A percentile compares a stretch with the other conserved stretches of the same genome.
phyloP scores from a whole-genome alignment of 2,329 filamentous ascomycete genomes.

The Clarireedia sp. region DNA sequence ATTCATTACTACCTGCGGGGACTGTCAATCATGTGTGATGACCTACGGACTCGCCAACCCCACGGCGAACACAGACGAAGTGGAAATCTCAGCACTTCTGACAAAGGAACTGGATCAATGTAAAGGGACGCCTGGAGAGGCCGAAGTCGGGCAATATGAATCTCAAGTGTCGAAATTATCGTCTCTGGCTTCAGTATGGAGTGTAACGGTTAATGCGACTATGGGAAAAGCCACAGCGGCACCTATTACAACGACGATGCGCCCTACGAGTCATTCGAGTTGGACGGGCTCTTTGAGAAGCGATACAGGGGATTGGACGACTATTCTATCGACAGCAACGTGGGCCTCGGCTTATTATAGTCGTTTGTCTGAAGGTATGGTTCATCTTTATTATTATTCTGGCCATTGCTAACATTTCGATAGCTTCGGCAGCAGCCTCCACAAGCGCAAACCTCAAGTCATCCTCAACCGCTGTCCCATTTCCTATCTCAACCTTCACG shows the following conservation, averaged over 20 bases:
- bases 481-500: not conserved
- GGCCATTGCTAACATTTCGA: not conserved
- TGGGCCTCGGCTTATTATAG: slow-evolving; percentile 10
- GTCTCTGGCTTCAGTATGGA: slow-evolving; percentile 1
- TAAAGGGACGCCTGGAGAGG: slow-evolving; percentile 10
- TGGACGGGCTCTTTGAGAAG: not conserved
- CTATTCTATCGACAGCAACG: slow-evolving; percentile 6
- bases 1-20: slow-evolving; percentile 21
- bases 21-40: slow-evolving; percentile 20
- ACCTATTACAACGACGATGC: not conserved
- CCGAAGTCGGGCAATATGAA: slow-evolving; percentile 14
- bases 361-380: slow-evolving; percentile 6
- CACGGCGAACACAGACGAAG: slow-evolving; percentile 1
- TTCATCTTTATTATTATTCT: not conserved
- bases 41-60: slow-evolving; percentile 17
- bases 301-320: slow-evolving; percentile 4
- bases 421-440: not conserved
- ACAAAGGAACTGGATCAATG: slow-evolving; percentile 16
- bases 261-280: not conserved
- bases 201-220: not conserved
- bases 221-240: not conserved
- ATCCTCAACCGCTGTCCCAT: not conserved
- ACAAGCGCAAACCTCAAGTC: not conserved
- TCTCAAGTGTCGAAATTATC: slow-evolving; percentile 19
- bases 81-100: slow-evolving; percentile 4